These are phyloP conservation scores for Multifurca ochricompacta DNA, from an alignment of 768 basidiomycete genomes.

Conservation along the genomic window DNA sequence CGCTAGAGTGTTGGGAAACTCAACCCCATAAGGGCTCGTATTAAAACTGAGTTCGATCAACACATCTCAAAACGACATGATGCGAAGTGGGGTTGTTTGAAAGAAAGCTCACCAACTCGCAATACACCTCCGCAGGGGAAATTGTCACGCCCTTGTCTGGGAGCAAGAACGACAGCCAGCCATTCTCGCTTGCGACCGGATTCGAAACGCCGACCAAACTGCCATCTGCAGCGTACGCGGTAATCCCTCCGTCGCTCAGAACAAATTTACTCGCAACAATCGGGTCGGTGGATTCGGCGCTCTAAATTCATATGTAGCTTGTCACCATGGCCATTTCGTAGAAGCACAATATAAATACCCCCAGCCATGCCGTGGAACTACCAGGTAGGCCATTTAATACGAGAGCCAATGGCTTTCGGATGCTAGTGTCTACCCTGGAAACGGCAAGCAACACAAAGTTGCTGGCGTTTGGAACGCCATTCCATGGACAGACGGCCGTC, in stretches of 20 bases:
- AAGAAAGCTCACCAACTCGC: slow-evolving; percentile 2
- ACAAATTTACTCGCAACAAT: neutral
- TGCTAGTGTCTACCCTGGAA: neutral
- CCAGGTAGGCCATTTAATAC: neutral
- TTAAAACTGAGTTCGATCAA: neutral
- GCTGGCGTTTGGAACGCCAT: neutral
- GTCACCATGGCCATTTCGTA: neutral
- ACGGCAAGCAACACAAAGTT: slow-evolving; percentile 4
- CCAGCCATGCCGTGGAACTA: neutral
- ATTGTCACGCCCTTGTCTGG: neutral
- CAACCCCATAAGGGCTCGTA: neutral
- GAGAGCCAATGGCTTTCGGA: neutral
- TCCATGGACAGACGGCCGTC: neutral
- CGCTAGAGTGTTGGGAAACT: neutral
- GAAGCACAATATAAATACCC: neutral
- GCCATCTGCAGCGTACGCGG: neutral
- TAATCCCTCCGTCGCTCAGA: slow-evolving; percentile 1
- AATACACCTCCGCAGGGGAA: neutral
- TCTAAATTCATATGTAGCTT: neutral
- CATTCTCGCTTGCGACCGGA: neutral
- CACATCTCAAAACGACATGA: neutral
- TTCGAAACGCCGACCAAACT: neutral
- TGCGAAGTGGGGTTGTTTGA: too few relatives aligned
- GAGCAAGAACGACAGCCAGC: neutral
- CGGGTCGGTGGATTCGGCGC: neutral